Evolutionary conservation across 2,329 filamentous ascomycete species (phyloP), one percentile per base, ranked within the genome.

Genomic region (Lasiodiplodia theobromae): DNA sequence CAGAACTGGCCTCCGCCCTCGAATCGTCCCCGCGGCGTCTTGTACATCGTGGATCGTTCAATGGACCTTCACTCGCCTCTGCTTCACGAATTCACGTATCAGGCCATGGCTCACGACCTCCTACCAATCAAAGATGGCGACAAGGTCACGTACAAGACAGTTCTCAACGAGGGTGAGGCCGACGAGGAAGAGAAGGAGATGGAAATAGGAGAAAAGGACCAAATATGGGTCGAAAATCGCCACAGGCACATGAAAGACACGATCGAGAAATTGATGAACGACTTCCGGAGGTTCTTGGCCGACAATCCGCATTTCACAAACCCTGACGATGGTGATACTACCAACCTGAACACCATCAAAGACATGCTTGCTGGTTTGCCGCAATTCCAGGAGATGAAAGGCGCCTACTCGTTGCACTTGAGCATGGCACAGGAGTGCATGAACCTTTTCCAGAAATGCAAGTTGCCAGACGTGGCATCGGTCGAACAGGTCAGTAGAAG

Each of bases 191-290:
- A 92, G 70, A 97, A 96, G 78, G 94, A 97, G 54, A 92, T 97
- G 86, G 94, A 97, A 74, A 91, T 99, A 60, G 86, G 86, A 38
- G 96, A 99, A 72, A 92, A 93, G 74, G 96, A 99, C 82, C 92
- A 91, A 77, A 92, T 99, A 57, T 99, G 96, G 96, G 90, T 97
- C 28, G 92, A 96, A 70, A 97, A 97, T 76, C 88, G 96, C 67
- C 96, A 99, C 81, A 87, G 89, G 65, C 96, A 99, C 80, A 99
- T 99, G 96, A 97, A 97, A 78, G 94, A 98, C 78, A 96, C 96
- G 3, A 94, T 98, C 74, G 92, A 95, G 76, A 96, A 95, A 79
- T 85, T 99, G 70, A 96, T 95, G 85, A 87, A 89, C 68, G 95
- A 98, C 77, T 98, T 99, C 76, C 90, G 94, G 74, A 94, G 90